These are phyloP conservation scores for Capsicum baccatum DNA, from an alignment of 257 asterid species.

Conservation along the genomic window DNA sequence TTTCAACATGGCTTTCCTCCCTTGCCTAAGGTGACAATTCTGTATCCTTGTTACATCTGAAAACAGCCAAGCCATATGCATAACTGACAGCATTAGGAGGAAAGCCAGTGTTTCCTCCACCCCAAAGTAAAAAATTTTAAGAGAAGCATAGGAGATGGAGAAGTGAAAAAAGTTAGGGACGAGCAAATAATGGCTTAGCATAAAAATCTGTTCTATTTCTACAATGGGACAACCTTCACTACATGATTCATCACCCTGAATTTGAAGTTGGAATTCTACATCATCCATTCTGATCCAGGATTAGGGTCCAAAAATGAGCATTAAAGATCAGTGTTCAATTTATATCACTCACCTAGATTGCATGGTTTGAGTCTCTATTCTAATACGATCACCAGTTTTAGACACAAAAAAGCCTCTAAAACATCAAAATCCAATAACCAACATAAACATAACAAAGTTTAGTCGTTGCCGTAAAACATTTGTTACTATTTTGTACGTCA, in stretches of 20 bases:
- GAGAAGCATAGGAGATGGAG: background rate
- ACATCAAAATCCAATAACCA: too few species aligned
- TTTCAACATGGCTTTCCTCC: background rate
- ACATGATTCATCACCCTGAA: background rate
- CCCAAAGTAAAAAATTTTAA: background rate
- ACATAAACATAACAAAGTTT: too few species aligned
- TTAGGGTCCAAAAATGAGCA: too few species aligned
- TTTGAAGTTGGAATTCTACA: too few species aligned
- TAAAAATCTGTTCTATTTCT: background rate
- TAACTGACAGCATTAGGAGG: background rate
- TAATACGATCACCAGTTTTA: too few species aligned
- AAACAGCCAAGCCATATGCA: background rate
- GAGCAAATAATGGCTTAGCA: background rate
- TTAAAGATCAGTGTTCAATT: too few species aligned
- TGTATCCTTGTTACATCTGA: background rate
- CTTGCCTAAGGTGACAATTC: background rate
- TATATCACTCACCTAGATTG: too few species aligned
- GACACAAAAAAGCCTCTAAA: too few species aligned
- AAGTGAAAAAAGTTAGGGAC: background rate
- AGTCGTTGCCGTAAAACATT: too few species aligned
- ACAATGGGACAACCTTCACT: background rate
- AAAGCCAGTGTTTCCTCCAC: background rate
- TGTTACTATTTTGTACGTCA: too few species aligned
- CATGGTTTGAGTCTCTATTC: too few species aligned
- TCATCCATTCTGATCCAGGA: too few species aligned